These are phyloP conservation scores for Thecaphora thlaspeos DNA, from an alignment of 1,284 basidiomycete species.

Conservation along the genomic window DNA sequence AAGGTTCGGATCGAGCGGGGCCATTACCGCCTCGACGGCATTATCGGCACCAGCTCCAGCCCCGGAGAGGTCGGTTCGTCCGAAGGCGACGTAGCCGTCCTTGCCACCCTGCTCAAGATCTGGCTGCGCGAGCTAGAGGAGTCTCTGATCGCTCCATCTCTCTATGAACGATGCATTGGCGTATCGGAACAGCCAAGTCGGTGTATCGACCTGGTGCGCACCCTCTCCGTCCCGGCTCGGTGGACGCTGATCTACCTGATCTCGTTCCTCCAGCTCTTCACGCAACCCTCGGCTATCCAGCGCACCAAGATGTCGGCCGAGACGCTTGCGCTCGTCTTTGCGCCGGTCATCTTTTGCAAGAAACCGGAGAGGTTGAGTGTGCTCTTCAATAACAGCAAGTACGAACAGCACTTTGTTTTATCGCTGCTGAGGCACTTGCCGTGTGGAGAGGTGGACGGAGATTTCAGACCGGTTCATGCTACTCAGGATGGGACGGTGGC, in stretches of 20 bases:
- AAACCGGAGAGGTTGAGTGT: slow-evolving; percentile 76
- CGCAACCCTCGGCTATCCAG: slow-evolving; percentile 70
- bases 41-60: not conserved
- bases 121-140: slow-evolving; percentile 87
- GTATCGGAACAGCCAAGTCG: not conserved
- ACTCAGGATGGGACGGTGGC: not conserved
- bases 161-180: slow-evolving; percentile 7
- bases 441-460: not conserved
- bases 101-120: slow-evolving; percentile 81
- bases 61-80: slow-evolving; percentile 71
- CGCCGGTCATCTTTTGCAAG: slow-evolving; percentile 80
- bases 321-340: slow-evolving; percentile 78
- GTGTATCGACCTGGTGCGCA: slow-evolving; percentile 71
- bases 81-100: slow-evolving; percentile 64
- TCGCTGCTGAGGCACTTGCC: slow-evolving; percentile 5
- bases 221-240: slow-evolving; percentile 77
- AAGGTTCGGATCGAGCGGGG: slow-evolving; percentile 84
- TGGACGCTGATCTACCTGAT: slow-evolving; percentile 80
- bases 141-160: slow-evolving; percentile 72
- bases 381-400: slow-evolving; percentile 85
- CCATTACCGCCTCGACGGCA: slow-evolving; percentile 76
- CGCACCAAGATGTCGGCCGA: slow-evolving; percentile 48
- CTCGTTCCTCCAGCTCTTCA: slow-evolving; percentile 83
- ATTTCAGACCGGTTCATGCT: slow-evolving; percentile 1
- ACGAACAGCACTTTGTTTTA: slow-evolving; percentile 57